Percentiles rank a stretch among this genome's conserved stretches.
Evolutionary conservation across 345 rosid genomes (phyloP).

Genomic region (Eucalyptus tenuipes): DNA sequence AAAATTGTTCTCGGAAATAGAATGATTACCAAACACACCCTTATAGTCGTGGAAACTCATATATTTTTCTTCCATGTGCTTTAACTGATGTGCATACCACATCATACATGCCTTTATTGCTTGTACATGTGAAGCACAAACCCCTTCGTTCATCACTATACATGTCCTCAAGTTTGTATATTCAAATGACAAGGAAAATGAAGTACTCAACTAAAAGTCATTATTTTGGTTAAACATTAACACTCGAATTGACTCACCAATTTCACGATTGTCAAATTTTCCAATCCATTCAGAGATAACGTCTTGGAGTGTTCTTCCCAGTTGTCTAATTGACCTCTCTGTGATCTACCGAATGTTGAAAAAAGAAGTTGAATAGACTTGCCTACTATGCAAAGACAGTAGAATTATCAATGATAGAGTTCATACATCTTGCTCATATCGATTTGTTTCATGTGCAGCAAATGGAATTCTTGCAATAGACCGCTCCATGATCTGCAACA

Average conservation of each 20-base stretch:
- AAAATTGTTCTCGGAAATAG: too few relatives aligned
- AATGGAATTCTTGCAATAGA: slow-evolving; percentile 49
- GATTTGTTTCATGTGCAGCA: slow-evolving; percentile 61
- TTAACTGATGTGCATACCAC: neutral
- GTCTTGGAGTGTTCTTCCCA: slow-evolving; percentile 55
- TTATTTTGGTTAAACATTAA: neutral
- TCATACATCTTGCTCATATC: slow-evolving; percentile 78
- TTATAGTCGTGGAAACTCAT: neutral
- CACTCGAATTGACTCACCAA: slow-evolving; percentile 27
- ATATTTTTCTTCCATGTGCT: neutral
- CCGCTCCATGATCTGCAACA: slow-evolving; percentile 52
- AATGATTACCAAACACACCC: too few relatives aligned
- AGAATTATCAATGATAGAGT: neutral
- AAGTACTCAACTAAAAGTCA: neutral
- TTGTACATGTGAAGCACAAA: neutral
- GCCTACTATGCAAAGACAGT: neutral
- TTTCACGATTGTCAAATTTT: slow-evolving; percentile 54
- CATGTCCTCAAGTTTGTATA: neutral
- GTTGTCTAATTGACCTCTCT: slow-evolving; percentile 51
- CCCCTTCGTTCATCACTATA: neutral
- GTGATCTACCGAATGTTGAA: slow-evolving; percentile 42
- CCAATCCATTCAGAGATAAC: slow-evolving; percentile 56
- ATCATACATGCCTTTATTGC: neutral
- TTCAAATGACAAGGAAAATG: neutral
- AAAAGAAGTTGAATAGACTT: neutral